Conservation (phyloP, 768 basidiomycete genomes). For the Mycena kentingensis region DNA sequence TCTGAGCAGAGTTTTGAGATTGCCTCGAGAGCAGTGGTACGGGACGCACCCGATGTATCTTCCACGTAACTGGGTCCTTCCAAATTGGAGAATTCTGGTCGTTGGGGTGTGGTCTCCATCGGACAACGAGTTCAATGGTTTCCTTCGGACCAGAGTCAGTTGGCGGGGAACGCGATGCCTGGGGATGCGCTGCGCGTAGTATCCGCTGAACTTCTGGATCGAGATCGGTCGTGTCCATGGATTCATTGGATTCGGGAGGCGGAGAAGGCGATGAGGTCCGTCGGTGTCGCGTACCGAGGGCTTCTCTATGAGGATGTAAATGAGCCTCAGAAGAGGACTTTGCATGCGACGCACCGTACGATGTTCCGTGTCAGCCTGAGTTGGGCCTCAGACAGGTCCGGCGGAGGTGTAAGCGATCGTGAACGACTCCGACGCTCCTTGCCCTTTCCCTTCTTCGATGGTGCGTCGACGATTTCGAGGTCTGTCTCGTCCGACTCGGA, state of each 20-base stretch:
- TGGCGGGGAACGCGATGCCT: slow-evolving; percentile 29
- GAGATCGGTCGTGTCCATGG: slow-evolving; percentile 49
- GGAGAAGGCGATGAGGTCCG: slow-evolving; percentile 47
- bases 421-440: slow-evolving; percentile 63
- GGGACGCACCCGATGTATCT: neutral
- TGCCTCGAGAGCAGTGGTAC: too few relatives aligned
- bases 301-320: slow-evolving; percentile 40
- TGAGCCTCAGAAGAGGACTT: neutral
- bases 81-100: slow-evolving; percentile 53
- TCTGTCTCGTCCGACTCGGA: slow-evolving; percentile 45
- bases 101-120: slow-evolving; percentile 68
- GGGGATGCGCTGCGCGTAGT: slow-evolving; percentile 39
- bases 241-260: slow-evolving; percentile 41
- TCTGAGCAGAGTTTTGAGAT: slow-evolving; percentile 51
- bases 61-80: slow-evolving; percentile 32
- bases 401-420: slow-evolving; percentile 76
- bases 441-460: slow-evolving; percentile 36
- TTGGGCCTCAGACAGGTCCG: slow-evolving; percentile 54
- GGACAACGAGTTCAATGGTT: slow-evolving; percentile 55
- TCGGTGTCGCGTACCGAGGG: slow-evolving; percentile 38
- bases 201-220: slow-evolving; percentile 68
- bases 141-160: slow-evolving; percentile 30
- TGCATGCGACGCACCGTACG: slow-evolving; percentile 50
- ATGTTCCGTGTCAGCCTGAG: slow-evolving; percentile 58
- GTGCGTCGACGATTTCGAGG: slow-evolving; percentile 36